Evolutionary conservation across 2,329 filamentous ascomycete genomes (phyloP).

Genomic region (Penicillium janthinellum): DNA sequence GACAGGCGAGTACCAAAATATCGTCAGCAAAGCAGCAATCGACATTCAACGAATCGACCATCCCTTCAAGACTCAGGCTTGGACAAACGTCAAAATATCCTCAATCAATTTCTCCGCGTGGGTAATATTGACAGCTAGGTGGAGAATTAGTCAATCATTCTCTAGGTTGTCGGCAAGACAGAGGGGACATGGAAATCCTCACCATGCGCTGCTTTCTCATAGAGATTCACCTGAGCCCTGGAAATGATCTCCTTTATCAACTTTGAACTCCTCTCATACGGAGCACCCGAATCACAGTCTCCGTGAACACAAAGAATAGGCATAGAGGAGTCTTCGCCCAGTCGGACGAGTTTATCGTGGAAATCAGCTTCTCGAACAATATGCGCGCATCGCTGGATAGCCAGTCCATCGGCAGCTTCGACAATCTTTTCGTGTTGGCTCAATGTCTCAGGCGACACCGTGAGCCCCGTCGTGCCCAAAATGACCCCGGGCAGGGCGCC

Average conservation of each 20-base stretch:
- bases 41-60: background rate
- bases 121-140: slow-evolving; percentile 3
- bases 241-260: slow-evolving; percentile 27
- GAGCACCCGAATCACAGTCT: slow-evolving; percentile 30
- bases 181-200: background rate
- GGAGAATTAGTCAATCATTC: background rate
- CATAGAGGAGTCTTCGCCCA: background rate
- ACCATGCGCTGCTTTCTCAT: slow-evolving; percentile 33
- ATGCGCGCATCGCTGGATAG: slow-evolving; percentile 32
- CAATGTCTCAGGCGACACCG: slow-evolving; percentile 10
- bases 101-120: slow-evolving; percentile 13
- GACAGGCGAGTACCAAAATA: background rate
- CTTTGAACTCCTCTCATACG: slow-evolving; percentile 25
- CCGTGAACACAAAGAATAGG: slow-evolving; percentile 30
- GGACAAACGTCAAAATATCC: slow-evolving; percentile 23
- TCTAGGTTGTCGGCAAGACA: background rate
- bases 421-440: slow-evolving; percentile 26
- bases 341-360: slow-evolving; percentile 17
- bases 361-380: slow-evolving; percentile 31
- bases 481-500: slow-evolving; percentile 4
- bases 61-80: background rate
- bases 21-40: background rate
- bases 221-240: slow-evolving; percentile 29
- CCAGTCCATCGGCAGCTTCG: slow-evolving; percentile 29
- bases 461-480: background rate